Evolutionary conservation across 1,139 yeast species (phyloP), one percentile per base, ranked within the genome.

Genomic region (Candida freyschussii): DNA sequence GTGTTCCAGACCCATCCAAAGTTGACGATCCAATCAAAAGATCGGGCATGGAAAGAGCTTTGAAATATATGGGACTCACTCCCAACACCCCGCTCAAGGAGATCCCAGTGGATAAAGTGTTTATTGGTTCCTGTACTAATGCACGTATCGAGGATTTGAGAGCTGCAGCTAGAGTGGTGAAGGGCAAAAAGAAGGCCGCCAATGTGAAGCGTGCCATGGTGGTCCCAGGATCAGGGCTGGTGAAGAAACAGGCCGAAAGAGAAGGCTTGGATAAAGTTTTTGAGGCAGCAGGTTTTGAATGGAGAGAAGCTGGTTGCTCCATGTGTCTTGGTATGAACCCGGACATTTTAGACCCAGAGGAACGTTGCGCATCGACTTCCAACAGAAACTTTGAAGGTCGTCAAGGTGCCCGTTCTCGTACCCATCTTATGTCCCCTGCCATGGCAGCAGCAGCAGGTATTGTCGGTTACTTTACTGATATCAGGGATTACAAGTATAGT

Each of bases 291-390:
- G 97, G 96, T 17, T 91, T 91, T 57, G 87, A 83, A 52, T 91
- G 98, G 98, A 82, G 98, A 69, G 98, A 91, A 67, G 97, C 98
- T 44, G 98, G 98, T 43, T 91, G 98, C 65, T 89, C 97, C 32
- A 91, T 91, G 98, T 91, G 98, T 67, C 75, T 91, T 40, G 98
- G 98, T 63, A 91, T 91, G 98, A 91, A 91, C 65, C 96, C 97
- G 25, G 98, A 91, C 67, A 89, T 91, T 52, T 74, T 91, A 55
- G 77, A 80, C 41, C 97, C 97, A 28, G 75, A 83, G 56, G 98
- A 91, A 63, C 79, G 98, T 65, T 91, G 98, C 68, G 98, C 98
- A 6, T 89, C 97, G 15, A 91, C 98, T 19, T 89, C 97, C 18
- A 91, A 91, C 71, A 83, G 98, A 73, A 91, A 91, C 68, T 91